These are phyloP conservation scores for Dacryopinax spathularia DNA, from an alignment of 768 basidiomycete genomes.

Conservation along the genomic window DNA sequence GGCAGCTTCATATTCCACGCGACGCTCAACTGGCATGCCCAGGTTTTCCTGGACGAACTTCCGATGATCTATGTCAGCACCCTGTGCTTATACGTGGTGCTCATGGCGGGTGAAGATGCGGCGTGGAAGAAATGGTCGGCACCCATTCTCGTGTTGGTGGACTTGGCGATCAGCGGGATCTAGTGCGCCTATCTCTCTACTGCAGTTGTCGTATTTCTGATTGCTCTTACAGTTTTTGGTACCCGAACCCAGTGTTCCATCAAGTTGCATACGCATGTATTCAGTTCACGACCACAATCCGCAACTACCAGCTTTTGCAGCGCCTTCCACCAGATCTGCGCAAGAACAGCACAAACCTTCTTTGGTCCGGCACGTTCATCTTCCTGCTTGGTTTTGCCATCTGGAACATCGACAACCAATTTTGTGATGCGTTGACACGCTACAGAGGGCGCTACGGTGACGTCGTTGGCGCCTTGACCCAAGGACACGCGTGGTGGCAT, in stretches of 20 bases:
- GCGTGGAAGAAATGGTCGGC: constrained; percentile 19
- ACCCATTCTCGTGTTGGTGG: constrained; percentile 29
- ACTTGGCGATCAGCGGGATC: constrained; percentile 50
- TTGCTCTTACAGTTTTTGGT: constrained; percentile 33
- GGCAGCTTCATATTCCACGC: constrained; percentile 72
- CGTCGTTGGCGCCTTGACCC: not conserved
- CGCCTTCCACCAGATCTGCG: constrained; percentile 19
- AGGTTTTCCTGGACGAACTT: constrained; percentile 60
- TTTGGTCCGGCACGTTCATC: constrained; percentile 38
- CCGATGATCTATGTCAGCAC: constrained; percentile 65
- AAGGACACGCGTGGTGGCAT: constrained; percentile 68
- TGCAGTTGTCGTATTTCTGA: not conserved
- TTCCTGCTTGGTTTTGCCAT: constrained; percentile 55
- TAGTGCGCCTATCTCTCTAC: constrained; percentile 42
- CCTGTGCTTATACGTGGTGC: constrained; percentile 44
- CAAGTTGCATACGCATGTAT: constrained; percentile 56
- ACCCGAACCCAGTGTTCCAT: constrained; percentile 68
- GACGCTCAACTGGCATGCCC: constrained; percentile 58
- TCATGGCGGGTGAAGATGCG: constrained; percentile 17
- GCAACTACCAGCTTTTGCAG: constrained; percentile 34
- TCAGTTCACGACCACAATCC: constrained; percentile 35
- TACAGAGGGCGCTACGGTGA: constrained; percentile 40
- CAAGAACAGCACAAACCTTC: constrained; percentile 30
- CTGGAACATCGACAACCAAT: constrained; percentile 73
- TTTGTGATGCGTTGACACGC: constrained; percentile 42